phyloP scores from a whole-genome alignment of 108 stramenopile genomes.

The Cyclotella choctawhatcheeana region DNA sequence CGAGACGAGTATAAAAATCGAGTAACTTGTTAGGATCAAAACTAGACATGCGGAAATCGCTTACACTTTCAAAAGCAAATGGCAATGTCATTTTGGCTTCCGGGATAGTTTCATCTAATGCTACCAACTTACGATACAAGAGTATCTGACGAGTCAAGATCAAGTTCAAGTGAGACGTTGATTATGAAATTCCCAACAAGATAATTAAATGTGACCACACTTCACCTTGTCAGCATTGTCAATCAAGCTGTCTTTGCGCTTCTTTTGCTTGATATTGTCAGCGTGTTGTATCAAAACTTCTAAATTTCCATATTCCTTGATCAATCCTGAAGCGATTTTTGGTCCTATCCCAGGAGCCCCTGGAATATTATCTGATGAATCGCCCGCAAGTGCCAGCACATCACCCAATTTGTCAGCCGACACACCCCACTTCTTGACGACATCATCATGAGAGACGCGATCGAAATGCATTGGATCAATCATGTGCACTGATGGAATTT shows the following conservation, averaged over 20 bases:
- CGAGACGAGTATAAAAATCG: slow-evolving; percentile 41
- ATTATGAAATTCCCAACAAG: too few species aligned
- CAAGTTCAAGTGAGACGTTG: background rate
- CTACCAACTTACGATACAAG: slow-evolving; percentile 35
- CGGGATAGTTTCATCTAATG: slow-evolving; percentile 36
- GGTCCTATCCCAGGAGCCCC: slow-evolving; percentile 89
- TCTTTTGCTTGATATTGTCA: slow-evolving; percentile 66
- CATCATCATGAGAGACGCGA: slow-evolving; percentile 63
- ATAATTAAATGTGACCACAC: background rate
- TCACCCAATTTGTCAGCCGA: slow-evolving; percentile 74
- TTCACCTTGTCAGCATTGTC: slow-evolving; percentile 57
- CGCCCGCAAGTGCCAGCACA: slow-evolving; percentile 87
- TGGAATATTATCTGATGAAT: slow-evolving; percentile 87
- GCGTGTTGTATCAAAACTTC: slow-evolving; percentile 60
- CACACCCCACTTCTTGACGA: slow-evolving; percentile 83
- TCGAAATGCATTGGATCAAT: slow-evolving; percentile 84
- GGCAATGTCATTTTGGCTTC: slow-evolving; percentile 22
- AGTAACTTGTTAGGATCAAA: slow-evolving; percentile 47
- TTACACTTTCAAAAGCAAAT: slow-evolving; percentile 37
- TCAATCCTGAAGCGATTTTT: slow-evolving; percentile 79
- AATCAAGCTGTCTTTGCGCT: slow-evolving; percentile 67
- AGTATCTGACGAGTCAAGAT: slow-evolving; percentile 29
- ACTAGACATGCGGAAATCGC: slow-evolving; percentile 38
- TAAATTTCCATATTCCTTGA: slow-evolving; percentile 73
- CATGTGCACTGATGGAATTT: slow-evolving; percentile 65